Base-by-base conservation (phyloP, 2,329 filamentous ascomycete species). In the Aureobasidium melanogenum region DNA sequence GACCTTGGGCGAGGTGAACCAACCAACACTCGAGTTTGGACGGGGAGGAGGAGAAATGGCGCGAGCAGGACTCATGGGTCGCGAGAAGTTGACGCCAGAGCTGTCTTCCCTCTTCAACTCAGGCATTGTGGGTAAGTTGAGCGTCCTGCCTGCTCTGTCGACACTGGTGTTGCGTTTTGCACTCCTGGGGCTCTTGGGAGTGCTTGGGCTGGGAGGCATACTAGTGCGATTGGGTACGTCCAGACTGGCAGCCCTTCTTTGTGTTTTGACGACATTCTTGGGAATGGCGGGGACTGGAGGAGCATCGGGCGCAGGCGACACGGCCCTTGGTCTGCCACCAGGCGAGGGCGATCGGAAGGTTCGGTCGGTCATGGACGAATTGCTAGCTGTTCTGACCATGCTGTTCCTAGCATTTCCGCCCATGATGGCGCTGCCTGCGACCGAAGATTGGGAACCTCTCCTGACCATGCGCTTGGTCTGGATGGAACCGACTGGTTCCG, bases 391-490 rank as follows among this genome's bases (percentile, higher is more conserved):
- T 68, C 89, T 80, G 64, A 86, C 81, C 63, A 92, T 76, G 68
- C 73, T 66, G 64, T 65, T 58, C 36, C 50, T 41, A 14, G 43
- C 39, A 14, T 43, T 17, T 19, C 51, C 62, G 15, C 51, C 62
- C 30, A 69, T 63, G 54, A 71, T 63, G 51, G 73, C 76, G 62
- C 75, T 73, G 63, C 81, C 84, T 38, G 79, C 80, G 51, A 83
- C 78, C 5, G 90, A 93, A 1, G 89, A 89, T 44, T 83, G 75
- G 0, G 91, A 96, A 56, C 81, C 81, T 73, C 91, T 85, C 67
- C 90, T 84, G 63, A 84, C 73, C 70, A 88, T 92, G 70, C 92
- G 88, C 78, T 93, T 96, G 6, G 93, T 96, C 74, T 96, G 88
- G 47, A 95, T 84, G 70, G 91, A 85, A 72, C 85, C 87, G 61